Evolutionary conservation across 1,284 basidiomycete genomes (phyloP), one percentile per base, ranked within the genome.

Genomic region (Ganoderma sinense): DNA sequence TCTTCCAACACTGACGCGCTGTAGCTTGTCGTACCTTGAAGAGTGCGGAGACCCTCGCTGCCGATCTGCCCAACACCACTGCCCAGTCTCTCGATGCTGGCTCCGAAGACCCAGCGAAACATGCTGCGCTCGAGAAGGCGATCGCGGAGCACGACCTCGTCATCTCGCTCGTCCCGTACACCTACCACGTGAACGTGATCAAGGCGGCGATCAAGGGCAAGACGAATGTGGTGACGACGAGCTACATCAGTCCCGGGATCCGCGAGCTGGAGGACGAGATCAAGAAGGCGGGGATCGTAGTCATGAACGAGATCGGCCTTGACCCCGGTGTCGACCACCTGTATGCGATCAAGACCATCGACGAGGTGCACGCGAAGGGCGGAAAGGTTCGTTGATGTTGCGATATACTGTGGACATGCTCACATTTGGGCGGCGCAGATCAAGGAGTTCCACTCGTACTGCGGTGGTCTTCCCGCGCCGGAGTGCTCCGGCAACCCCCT

Each of bases 241-340:
- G 93, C 75, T 99, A 99, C 82, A 91, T 99, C 72, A 92, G 88
- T 68, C 95, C 96, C 56, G 94, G 93, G 18, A 97, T 99, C 90
- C 91, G 89, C 71, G 97, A 89, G 75, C 90, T 99, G 48, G 93
- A 99, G 75, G 88, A 87, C 67, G 92, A 91, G 73, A 95, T 90
- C 74, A 94, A 94, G 84, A 88, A 91, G 74, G 97, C 97, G 1
- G 97, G 97, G 23, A 96, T 99, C 79, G 88, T 97, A 66, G 95
- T 98, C 73, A 89, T 99, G 88, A 99, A 99, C 84, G 97, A 99
- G 87, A 97, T 99, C 76, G 97, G 97, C 73, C 89, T 99, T 40
- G 97, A 98, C 82, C 96, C 97, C 59, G 96, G 97, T 77, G 95
- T 97, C 74, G 96, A 97, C 82, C 96, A 97, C 82, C 84, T 99